phyloP scores from a whole-genome alignment of 768 basidiomycete genomes.

The Lactifluus pinguis region DNA sequence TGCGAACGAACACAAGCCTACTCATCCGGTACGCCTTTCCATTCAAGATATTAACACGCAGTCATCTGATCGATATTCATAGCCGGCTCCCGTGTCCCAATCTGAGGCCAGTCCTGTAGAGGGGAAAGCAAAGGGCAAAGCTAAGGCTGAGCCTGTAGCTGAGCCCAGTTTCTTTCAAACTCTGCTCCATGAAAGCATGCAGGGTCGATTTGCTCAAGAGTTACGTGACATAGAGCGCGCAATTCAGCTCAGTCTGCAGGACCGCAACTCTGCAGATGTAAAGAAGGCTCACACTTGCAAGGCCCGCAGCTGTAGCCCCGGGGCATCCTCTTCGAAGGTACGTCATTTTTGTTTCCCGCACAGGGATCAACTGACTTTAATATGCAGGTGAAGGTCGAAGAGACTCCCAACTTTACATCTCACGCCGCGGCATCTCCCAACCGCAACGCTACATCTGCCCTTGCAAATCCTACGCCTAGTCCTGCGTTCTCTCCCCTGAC shows the following conservation, averaged over 20 bases:
- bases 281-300: background rate
- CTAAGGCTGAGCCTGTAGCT: background rate
- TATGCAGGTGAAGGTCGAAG: background rate
- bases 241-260: conserved; percentile 12
- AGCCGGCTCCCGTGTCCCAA: background rate
- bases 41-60: too few relatives aligned
- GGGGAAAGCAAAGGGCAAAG: background rate
- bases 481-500: conserved; percentile 3
- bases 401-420: background rate
- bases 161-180: background rate
- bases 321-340: conserved; percentile 7
- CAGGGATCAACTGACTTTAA: background rate
- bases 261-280: background rate
- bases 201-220: background rate
- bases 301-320: background rate
- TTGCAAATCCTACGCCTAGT: background rate
- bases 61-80: background rate
- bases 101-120: background rate
- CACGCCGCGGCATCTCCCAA: background rate
- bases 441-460: background rate
- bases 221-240: background rate
- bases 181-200: background rate
- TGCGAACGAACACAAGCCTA: background rate
- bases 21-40: background rate
- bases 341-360: background rate